These are phyloP conservation scores for Oryza glumipatula DNA, from an alignment of 176 grass and related monocot species.

Conservation along the genomic window DNA sequence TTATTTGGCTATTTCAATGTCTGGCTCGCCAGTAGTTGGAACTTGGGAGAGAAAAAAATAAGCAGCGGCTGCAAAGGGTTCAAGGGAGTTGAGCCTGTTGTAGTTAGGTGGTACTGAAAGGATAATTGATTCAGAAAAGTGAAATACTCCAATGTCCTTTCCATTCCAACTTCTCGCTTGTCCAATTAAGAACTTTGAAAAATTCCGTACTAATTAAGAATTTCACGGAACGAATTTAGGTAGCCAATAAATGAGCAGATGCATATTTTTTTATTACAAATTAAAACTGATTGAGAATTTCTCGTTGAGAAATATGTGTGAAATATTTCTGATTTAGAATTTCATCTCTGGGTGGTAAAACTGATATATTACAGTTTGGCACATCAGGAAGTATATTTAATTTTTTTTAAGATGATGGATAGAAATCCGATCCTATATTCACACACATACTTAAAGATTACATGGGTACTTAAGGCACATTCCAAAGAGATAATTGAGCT, in stretches of 20 bases:
- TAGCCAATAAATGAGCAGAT: too few species aligned
- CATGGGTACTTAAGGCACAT: too few species aligned
- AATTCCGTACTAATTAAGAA: background rate
- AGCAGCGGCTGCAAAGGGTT: background rate
- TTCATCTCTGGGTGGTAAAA: too few species aligned
- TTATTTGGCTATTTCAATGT: background rate
- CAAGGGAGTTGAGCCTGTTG: background rate
- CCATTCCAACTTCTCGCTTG: background rate
- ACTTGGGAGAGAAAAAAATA: background rate
- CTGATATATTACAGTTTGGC: background rate
- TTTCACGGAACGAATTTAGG: background rate
- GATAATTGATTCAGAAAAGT: background rate
- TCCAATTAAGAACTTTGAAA: background rate
- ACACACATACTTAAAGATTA: too few species aligned
- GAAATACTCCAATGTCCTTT: background rate
- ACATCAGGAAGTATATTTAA: background rate
- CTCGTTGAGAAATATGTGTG: too few species aligned
- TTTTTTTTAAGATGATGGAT: too few species aligned
- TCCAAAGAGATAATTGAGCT: too few species aligned
- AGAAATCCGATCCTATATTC: too few species aligned
- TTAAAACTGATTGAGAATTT: too few species aligned
- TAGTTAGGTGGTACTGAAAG: background rate
- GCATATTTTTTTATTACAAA: too few species aligned
- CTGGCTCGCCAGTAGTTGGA: background rate
- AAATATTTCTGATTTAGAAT: background rate